phyloP scores from a whole-genome alignment of 306 rosid genomes.

The Vigna reflexopilosa region DNA sequence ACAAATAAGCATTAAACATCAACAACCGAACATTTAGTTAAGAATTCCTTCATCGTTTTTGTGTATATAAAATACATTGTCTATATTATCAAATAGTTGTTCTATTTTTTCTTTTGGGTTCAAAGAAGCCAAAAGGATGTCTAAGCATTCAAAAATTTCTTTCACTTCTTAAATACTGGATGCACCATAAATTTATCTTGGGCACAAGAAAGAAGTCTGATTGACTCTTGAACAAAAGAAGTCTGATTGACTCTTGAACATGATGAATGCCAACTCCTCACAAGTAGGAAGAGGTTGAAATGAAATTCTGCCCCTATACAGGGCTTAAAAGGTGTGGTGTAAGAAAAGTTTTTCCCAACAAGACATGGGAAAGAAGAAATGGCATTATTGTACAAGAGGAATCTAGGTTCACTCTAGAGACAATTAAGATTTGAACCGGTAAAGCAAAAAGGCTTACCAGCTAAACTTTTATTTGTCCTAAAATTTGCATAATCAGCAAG shows the following conservation, averaged over 20 bases:
- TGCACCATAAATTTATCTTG: conserved; percentile 19
- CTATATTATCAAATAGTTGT: conserved; percentile 13
- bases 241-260: conserved; percentile 19
- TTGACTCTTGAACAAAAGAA: conserved; percentile 25
- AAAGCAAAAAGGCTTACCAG: conserved; percentile 51
- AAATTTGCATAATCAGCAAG: conserved; percentile 83
- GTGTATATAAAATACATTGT: conserved; percentile 12
- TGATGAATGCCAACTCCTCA: conserved; percentile 8
- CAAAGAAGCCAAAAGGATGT: conserved; percentile 18
- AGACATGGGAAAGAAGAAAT: not conserved
- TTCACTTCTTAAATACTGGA: conserved; percentile 1
- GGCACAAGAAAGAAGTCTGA: conserved; percentile 10
- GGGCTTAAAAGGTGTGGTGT: not conserved
- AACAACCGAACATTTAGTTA: conserved; percentile 9
- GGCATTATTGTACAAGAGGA: conserved; percentile 8
- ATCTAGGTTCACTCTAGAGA: conserved; percentile 30
- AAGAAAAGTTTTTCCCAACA: not conserved
- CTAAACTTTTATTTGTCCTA: conserved; percentile 52
- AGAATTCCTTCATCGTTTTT: conserved; percentile 10
- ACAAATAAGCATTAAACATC: conserved; percentile 20
- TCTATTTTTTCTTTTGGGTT: not conserved
- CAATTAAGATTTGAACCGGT: conserved; percentile 3
- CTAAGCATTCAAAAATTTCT: conserved; percentile 16
- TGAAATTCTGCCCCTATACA: conserved; percentile 25
- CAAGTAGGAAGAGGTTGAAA: not conserved